Conservation (phyloP, 495 filamentous ascomycete genomes). For the Venustampulla echinocandica region DNA sequence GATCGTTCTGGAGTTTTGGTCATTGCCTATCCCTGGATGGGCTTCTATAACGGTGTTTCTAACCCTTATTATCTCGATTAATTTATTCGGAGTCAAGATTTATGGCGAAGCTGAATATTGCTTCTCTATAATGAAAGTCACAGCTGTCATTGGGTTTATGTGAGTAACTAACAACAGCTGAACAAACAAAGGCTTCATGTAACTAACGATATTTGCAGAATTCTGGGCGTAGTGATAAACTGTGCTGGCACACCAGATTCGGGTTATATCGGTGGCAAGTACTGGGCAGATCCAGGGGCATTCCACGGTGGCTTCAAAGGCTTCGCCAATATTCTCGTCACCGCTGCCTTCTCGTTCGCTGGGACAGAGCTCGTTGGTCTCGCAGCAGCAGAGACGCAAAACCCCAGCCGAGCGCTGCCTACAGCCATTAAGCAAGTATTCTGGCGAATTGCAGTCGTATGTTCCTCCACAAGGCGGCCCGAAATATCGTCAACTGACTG, state of each 20-base stretch:
- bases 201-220: constrained; percentile 31
- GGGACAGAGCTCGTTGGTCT: constrained; percentile 90
- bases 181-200: not conserved
- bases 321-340: constrained; percentile 86
- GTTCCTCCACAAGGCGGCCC: not conserved
- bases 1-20: constrained; percentile 83
- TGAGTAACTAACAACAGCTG: constrained; percentile 1
- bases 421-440: constrained; percentile 90
- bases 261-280: constrained; percentile 38
- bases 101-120: constrained; percentile 90
- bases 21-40: constrained; percentile 40
- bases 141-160: constrained; percentile 84
- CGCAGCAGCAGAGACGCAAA: constrained; percentile 79
- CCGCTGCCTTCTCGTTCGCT: constrained; percentile 83
- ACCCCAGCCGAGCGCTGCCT: constrained; percentile 78
- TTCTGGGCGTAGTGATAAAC: constrained; percentile 72
- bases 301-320: constrained; percentile 92
- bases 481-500: not conserved
- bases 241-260: constrained; percentile 63
- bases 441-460: constrained; percentile 78
- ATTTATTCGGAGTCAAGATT: constrained; percentile 74
- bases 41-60: constrained; percentile 62
- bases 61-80: constrained; percentile 63
- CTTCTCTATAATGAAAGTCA: constrained; percentile 80
- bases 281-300: constrained; percentile 57